Evolutionary conservation across 208 protist species (phyloP).

Genomic region (Wallacemonas sp.): DNA sequence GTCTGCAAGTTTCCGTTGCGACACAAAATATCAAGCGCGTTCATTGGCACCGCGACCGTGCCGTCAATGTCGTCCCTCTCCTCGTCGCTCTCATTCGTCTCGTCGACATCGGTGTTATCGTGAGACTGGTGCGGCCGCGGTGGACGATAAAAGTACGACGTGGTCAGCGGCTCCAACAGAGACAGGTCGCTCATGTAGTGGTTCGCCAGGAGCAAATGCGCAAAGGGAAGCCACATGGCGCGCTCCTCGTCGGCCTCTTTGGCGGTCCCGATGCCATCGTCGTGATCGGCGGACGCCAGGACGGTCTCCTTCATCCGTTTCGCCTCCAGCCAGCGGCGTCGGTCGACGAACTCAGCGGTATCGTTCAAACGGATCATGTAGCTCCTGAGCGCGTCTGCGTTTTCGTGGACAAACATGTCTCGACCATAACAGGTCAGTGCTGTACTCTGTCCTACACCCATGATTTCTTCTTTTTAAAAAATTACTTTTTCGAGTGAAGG

Average conservation of each 20-base stretch:
- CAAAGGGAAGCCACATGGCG: constrained; percentile 21
- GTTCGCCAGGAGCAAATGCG: constrained; percentile 37
- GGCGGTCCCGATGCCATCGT: too few relatives aligned
- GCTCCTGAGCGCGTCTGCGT: constrained; percentile 23
- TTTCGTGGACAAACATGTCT: constrained; percentile 34
- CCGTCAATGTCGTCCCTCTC: background rate
- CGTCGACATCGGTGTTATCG: background rate
- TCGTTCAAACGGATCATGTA: constrained; percentile 25
- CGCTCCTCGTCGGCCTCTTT: constrained; percentile 19
- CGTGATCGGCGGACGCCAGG: too few relatives aligned
- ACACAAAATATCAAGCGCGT: constrained; percentile 31
- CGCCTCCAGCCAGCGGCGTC: background rate
- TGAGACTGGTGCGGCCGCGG: background rate
- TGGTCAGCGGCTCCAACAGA: constrained; percentile 12
- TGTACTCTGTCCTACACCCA: constrained; percentile 46
- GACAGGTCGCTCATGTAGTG: constrained; percentile 48
- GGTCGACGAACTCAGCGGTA: constrained; percentile 11
- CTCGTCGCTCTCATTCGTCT: background rate
- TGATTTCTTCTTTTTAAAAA: constrained; percentile 2
- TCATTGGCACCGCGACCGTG: constrained; percentile 15
- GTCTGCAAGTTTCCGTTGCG: constrained; percentile 33
- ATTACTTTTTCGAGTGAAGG: background rate
- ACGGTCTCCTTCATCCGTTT: too few relatives aligned
- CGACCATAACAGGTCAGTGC: constrained; percentile 24
- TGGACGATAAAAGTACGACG: background rate